phyloP scores from a whole-genome alignment of 768 basidiomycete genomes.

The Xerocomus spinulosus region DNA sequence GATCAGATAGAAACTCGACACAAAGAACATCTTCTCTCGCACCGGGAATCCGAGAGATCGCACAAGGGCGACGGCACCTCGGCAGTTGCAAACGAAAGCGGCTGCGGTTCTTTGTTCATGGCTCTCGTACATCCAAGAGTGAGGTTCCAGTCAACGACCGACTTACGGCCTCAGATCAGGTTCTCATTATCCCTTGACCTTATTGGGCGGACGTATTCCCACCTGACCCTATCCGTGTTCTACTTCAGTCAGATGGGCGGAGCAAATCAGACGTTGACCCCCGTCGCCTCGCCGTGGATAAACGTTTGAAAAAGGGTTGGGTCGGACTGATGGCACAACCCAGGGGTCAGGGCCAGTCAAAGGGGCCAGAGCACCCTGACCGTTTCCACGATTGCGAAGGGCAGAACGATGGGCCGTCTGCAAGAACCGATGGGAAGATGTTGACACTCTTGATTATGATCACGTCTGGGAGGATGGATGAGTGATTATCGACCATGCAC shows the following conservation, averaged over 20 bases:
- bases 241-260: not conserved
- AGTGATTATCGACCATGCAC: slow-evolving; percentile 21
- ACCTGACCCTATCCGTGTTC: slow-evolving; percentile 4
- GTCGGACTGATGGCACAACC: slow-evolving; percentile 8
- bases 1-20: slow-evolving; percentile 6
- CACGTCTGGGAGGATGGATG: not conserved
- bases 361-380: not conserved
- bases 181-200: not conserved
- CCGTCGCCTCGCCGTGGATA: not conserved
- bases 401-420: not conserved
- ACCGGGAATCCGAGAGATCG: slow-evolving; percentile 6
- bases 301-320: slow-evolving; percentile 5
- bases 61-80: slow-evolving; percentile 1
- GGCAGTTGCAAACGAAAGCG: slow-evolving; percentile 8
- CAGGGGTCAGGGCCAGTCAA: slow-evolving; percentile 16
- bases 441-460: not conserved
- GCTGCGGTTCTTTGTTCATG: slow-evolving; percentile 10
- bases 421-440: not conserved
- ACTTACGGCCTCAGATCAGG: slow-evolving; percentile 13
- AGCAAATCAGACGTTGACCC: not conserved
- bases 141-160: slow-evolving; percentile 3
- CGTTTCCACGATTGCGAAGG: not conserved
- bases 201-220: slow-evolving; percentile 11
- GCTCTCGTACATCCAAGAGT: slow-evolving; percentile 1
- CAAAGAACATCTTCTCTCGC: not conserved